These are phyloP conservation scores for Rosa lucieae DNA, from an alignment of 306 rosid genomes.

Conservation along the genomic window DNA sequence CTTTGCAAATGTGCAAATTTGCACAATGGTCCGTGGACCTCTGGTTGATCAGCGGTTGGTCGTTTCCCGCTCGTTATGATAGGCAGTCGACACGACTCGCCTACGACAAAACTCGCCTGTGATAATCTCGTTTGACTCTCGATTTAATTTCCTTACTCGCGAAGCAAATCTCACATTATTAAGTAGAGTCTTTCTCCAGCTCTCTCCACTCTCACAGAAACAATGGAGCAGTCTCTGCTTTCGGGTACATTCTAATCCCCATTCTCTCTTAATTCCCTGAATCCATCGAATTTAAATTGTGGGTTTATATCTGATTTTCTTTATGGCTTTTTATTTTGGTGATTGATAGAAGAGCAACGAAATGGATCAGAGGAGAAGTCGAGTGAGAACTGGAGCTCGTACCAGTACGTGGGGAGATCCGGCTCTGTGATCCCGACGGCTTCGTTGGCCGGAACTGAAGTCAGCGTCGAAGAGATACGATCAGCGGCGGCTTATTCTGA, in stretches of 20 bases:
- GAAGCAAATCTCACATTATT: slow-evolving; percentile 27
- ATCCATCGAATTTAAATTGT: slow-evolving; percentile 1
- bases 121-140: slow-evolving; percentile 13
- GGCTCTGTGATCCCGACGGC: slow-evolving; percentile 65
- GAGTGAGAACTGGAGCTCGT: slow-evolving; percentile 64
- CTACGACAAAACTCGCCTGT: background rate
- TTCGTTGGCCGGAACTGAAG: slow-evolving; percentile 65
- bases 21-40: slow-evolving; percentile 11
- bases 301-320: slow-evolving; percentile 13
- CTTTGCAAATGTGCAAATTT: background rate
- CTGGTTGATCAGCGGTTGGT: background rate
- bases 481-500: slow-evolving; percentile 71
- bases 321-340: slow-evolving; percentile 12
- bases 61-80: slow-evolving; percentile 4
- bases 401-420: slow-evolving; percentile 62
- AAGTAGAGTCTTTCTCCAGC: background rate
- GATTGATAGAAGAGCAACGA: slow-evolving; percentile 40
- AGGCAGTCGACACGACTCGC: background rate
- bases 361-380: slow-evolving; percentile 52
- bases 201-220: slow-evolving; percentile 4
- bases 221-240: slow-evolving; percentile 74
- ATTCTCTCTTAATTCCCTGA: too few species aligned
- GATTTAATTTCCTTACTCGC: slow-evolving; percentile 22
- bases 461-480: slow-evolving; percentile 89
- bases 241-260: slow-evolving; percentile 43